Evolutionary conservation across 208 protist species (phyloP).

Genomic region (Wallacemonas sp.): DNA sequence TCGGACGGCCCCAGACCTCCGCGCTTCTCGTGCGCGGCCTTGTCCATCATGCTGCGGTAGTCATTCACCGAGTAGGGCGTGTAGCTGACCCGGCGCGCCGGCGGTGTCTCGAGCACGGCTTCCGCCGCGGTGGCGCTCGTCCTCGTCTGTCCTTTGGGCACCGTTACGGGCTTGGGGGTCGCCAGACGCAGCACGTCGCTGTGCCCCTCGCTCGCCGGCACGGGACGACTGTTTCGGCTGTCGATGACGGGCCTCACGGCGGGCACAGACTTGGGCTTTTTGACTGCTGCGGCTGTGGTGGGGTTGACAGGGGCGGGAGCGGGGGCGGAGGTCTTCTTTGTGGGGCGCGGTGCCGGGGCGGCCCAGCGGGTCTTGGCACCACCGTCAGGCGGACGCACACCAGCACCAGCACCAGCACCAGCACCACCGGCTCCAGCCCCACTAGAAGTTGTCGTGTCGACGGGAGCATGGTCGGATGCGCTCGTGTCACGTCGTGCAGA

Average conservation of each 20-base stretch:
- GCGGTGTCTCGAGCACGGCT: not conserved
- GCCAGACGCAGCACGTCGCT: conserved; percentile 5
- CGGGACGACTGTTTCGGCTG: not conserved
- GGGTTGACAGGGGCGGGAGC: no score
- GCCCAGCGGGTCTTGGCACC: not conserved
- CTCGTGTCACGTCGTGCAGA: not conserved
- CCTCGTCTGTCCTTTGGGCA: not conserved
- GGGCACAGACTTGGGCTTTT: not conserved
- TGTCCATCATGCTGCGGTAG: conserved; percentile 70
- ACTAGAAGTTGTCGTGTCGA: no score
- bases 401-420: no score
- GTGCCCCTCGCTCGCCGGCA: not conserved
- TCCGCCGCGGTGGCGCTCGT: no score
- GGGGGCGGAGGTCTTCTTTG: not conserved
- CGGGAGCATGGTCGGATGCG: no score
- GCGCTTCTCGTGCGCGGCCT: conserved; percentile 34
- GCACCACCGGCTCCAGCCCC: no score
- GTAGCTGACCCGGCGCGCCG: conserved; percentile 32
- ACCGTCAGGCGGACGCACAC: no score
- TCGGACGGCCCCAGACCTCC: conserved; percentile 69
- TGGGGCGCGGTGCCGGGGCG: not conserved
- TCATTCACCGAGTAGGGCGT: conserved; percentile 67
- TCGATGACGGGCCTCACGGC: conserved; percentile 3
- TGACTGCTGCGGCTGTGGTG: no score
- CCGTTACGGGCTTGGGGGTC: not conserved